These are phyloP conservation scores for Oryza brachyantha DNA, from an alignment of 176 grass and related monocot genomes.

Conservation along the genomic window DNA sequence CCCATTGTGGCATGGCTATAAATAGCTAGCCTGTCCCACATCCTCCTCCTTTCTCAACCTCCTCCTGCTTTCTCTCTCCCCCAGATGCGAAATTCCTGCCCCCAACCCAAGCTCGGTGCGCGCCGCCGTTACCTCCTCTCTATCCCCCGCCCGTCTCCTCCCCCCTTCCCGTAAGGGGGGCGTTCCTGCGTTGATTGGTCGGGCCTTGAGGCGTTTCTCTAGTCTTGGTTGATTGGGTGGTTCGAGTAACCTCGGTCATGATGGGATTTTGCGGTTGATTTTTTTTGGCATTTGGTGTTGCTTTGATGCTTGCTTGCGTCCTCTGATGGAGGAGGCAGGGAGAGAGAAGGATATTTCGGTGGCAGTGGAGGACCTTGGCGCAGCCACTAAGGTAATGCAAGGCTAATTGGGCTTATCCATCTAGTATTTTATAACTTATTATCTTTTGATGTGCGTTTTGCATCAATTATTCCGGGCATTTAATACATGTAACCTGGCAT, in stretches of 20 bases:
- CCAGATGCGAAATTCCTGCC: constrained; percentile 34
- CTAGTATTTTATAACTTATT: not conserved
- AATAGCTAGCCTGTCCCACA: not conserved
- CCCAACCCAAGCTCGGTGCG: not conserved
- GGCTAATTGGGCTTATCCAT: not conserved
- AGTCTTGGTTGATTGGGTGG: not conserved
- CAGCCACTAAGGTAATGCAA: constrained; percentile 30
- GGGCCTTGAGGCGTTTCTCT: not conserved
- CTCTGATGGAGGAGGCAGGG: constrained; percentile 25
- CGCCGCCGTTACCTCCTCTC: not conserved
- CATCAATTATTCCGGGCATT: not conserved
- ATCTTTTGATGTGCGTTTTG: not conserved
- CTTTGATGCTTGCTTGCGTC: constrained; percentile 17
- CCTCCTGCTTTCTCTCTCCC: constrained; percentile 12
- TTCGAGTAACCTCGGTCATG: constrained; percentile 1
- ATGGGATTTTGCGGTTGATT: not conserved
- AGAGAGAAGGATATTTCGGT: constrained; percentile 19
- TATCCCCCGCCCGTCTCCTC: not conserved
- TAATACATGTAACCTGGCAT: no score
- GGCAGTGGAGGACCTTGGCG: constrained; percentile 11
- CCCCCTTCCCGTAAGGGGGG: not conserved
- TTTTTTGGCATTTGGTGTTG: not conserved
- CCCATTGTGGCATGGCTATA: not conserved
- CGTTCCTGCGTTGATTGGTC: not conserved
- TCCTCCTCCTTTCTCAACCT: not conserved